Conservation (phyloP, 1,284 basidiomycete genomes). For the Naganishia sp. region DNA sequence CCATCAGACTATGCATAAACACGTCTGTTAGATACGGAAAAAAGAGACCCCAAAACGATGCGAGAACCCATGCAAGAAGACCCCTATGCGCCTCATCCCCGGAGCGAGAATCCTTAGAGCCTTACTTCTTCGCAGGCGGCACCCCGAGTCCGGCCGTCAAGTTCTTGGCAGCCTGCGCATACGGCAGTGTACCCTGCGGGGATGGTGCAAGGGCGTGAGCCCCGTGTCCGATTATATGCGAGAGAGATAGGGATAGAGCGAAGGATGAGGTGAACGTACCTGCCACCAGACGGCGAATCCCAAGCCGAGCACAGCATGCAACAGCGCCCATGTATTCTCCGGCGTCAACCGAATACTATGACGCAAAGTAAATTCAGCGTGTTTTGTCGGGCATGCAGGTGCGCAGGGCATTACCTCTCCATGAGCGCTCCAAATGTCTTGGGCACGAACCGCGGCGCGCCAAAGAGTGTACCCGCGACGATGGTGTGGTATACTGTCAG, state of each 20-base stretch:
- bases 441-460: constrained; percentile 75
- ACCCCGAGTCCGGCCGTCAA: constrained; percentile 7
- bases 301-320: constrained; percentile 37
- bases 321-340: constrained; percentile 37
- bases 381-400: background rate
- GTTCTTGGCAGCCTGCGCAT: constrained; percentile 10
- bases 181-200: constrained; percentile 4
- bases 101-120: background rate
- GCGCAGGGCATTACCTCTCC: constrained; percentile 55
- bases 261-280: constrained; percentile 1
- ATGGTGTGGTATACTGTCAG: constrained; percentile 74
- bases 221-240: background rate
- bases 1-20: no score
- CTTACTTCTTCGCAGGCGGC: background rate
- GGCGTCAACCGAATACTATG: constrained; percentile 34
- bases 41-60: background rate
- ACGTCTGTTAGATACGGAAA: no score
- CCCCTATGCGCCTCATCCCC: background rate
- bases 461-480: constrained; percentile 70
- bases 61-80: background rate
- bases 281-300: constrained; percentile 42
- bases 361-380: background rate
- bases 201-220: background rate
- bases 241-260: background rate
- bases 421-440: constrained; percentile 64